Conservation (phyloP, 805 yeast genomes). For the Kuraishia ogatae region DNA sequence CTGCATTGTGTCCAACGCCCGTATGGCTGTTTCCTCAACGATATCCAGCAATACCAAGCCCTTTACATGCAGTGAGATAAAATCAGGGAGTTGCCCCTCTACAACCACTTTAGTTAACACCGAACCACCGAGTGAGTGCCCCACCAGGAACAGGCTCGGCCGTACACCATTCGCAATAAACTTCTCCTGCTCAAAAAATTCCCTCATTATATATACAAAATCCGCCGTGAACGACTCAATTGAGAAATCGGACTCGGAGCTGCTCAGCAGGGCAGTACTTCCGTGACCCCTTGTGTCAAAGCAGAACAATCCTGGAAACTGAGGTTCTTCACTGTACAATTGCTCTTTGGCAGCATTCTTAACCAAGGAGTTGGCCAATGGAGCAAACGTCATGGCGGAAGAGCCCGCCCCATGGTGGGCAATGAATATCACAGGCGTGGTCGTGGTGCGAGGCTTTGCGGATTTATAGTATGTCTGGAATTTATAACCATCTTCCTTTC, state of each 20-base stretch:
- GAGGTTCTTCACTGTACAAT: slow-evolving; percentile 16
- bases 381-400: slow-evolving; percentile 68
- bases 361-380: slow-evolving; percentile 36
- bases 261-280: slow-evolving; percentile 22
- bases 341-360: slow-evolving; percentile 16
- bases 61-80: slow-evolving; percentile 24
- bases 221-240: slow-evolving; percentile 51
- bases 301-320: slow-evolving; percentile 51
- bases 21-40: slow-evolving; percentile 86
- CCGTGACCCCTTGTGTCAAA: slow-evolving; percentile 92
- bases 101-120: slow-evolving; percentile 50
- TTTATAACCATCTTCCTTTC: slow-evolving; percentile 14
- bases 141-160: slow-evolving; percentile 51
- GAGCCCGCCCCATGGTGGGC: slow-evolving; percentile 97
- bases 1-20: slow-evolving; percentile 60
- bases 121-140: slow-evolving; percentile 93
- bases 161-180: slow-evolving; percentile 10
- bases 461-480: slow-evolving; percentile 52
- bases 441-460: slow-evolving; percentile 26
- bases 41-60: slow-evolving; percentile 84
- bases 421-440: slow-evolving; percentile 49
- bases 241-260: slow-evolving; percentile 26
- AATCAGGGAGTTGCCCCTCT: slow-evolving; percentile 11
- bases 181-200: slow-evolving; percentile 21
- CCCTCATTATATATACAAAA: slow-evolving; percentile 35